Percentiles rank a stretch among this genome's conserved stretches.
These are phyloP conservation scores for Penicillium bovifimosum DNA, from an alignment of 495 filamentous ascomycete species.

Conservation along the genomic window DNA sequence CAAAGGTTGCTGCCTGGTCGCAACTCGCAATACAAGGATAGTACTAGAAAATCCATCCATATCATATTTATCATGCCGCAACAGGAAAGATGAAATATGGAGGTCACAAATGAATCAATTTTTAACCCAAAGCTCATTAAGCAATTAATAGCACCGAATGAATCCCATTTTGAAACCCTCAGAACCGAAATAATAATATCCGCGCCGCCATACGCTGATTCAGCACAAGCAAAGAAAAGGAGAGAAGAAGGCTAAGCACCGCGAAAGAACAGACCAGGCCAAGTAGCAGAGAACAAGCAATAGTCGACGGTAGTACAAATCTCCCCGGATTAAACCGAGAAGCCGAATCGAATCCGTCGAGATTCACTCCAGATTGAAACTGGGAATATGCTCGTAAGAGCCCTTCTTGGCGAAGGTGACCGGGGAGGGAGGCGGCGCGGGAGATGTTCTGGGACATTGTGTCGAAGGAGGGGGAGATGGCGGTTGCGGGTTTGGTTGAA, in stretches of 20 bases:
- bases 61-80: no score
- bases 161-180: conserved; percentile 6
- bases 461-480: conserved; percentile 20
- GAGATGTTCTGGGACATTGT: conserved; percentile 39
- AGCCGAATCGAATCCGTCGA: not conserved
- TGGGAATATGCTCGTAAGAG: conserved; percentile 15
- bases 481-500: conserved; percentile 14
- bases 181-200: not conserved
- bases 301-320: no score
- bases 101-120: not conserved
- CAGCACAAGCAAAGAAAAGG: not conserved
- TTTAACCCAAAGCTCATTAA: not conserved
- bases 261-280: not conserved
- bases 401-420: conserved; percentile 31
- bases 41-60: no score
- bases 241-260: not conserved
- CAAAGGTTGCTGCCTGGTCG: no score
- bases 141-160: not conserved
- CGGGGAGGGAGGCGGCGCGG: conserved; percentile 44
- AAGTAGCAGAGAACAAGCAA: not conserved
- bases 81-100: no score
- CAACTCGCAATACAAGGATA: no score
- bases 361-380: conserved; percentile 19
- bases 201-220: conserved; percentile 13
- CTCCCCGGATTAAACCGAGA: not conserved